Conservation (phyloP, 164 flowering plant species). For the Tinospora cordifolia region DNA sequence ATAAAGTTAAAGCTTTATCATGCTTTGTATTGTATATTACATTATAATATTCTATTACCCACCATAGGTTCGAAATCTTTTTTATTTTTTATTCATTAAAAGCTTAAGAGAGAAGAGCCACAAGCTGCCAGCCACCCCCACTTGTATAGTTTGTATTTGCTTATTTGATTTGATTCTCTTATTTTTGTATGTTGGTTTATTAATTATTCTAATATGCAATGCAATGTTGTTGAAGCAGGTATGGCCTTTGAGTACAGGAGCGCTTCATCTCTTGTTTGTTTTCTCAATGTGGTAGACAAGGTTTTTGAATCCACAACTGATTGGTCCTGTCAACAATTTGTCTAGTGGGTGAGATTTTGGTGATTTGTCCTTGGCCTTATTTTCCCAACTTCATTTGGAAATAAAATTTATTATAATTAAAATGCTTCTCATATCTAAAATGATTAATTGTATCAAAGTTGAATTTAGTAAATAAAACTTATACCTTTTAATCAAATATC, state of each 20-base stretch:
- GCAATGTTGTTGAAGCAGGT: background rate
- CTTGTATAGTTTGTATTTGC: background rate
- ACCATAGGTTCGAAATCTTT: background rate
- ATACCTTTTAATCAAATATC: no score
- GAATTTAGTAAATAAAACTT: no score
- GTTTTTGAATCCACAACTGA: background rate
- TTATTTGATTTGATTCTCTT: background rate
- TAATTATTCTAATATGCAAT: background rate
- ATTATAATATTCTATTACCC: background rate
- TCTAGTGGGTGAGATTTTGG: background rate
- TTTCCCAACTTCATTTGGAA: no score
- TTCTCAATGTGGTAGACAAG: constrained; percentile 1
- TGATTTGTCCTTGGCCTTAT: background rate
- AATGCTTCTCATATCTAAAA: no score
- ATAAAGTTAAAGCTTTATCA: constrained; percentile 8
- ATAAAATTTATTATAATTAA: no score
- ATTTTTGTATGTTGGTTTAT: background rate
- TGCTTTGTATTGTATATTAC: background rate
- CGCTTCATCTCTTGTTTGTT: background rate
- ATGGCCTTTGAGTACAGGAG: background rate
- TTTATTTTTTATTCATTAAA: background rate
- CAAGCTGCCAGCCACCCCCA: no score
- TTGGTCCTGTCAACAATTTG: background rate
- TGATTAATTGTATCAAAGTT: no score
- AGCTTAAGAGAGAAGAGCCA: background rate